Base-by-base conservation (phyloP, 305 asterid species). In the Fraxinus floribunda region DNA sequence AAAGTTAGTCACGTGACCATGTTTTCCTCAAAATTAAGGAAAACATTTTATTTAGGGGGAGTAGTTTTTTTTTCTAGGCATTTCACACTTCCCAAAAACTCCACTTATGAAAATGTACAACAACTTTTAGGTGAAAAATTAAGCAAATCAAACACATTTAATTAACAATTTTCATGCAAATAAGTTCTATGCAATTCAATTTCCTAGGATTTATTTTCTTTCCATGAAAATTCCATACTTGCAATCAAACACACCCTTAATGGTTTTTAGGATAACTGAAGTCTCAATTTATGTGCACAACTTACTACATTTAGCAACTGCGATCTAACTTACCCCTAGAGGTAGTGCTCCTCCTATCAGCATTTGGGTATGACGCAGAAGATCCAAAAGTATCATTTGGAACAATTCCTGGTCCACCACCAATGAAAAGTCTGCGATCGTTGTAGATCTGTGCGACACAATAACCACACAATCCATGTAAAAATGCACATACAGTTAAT, bases 391-490 rank as follows among this genome's bases (percentile, higher is more conserved):
- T 81, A 82, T 97, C 99, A 86, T 78, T 88, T 41, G 96, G 91
- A 85, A 90, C 89, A 72, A 91, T 77, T 81, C 99, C 98, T 52
- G 94, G 94, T 74, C 98, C 97, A 79, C 97, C 98, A 34, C 98
- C 98, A 87, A 93, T 91, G 93, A 88, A 90, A 79, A 94, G 95
- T 78, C 99, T 91, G 24, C 97, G 90, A 78, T 97, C 98, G 44
- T 93, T 97, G 89, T 95, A 97, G 76, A 95, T 91, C 99, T 97
- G 91, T 52, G 79, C 79, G 78, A 84, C 60, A 81, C 75, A 68
- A 35, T 52, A 84, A 82, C 81, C 80, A 81, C 78, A 86, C 8
- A 49, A 81, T 7, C 85, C 74, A 83, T 83, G 86, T 86, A 72
- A 84, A 77, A 79, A 32, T 20, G 34, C 66, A 9, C 75, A 78